Evolutionary conservation across 225 moss, liverwort and hornwort genomes (phyloP).

Genomic region (Marchantia polymorpha): DNA sequence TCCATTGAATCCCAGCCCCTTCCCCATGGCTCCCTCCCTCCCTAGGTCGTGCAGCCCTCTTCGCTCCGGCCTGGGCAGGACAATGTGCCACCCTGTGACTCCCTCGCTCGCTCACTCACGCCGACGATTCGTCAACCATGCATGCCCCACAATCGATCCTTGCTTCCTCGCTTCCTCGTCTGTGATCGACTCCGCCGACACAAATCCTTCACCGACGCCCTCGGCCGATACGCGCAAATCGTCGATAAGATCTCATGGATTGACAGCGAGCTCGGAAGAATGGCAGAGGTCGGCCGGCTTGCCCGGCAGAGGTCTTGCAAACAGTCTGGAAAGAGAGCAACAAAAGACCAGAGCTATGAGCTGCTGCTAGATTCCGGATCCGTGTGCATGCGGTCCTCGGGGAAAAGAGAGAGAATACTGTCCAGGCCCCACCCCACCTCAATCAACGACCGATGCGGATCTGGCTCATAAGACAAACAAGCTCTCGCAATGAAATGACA

Average conservation of each 20-base stretch:
- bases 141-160: neutral
- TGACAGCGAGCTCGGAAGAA: too few relatives aligned
- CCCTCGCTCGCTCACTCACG: too few relatives aligned
- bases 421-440: neutral
- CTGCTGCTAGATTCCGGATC: neutral
- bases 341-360: neutral
- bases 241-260: slow-evolving; percentile 11
- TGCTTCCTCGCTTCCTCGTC: neutral
- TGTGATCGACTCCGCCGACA: neutral
- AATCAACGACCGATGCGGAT: neutral
- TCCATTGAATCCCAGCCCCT: slow-evolving; percentile 24
- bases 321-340: neutral
- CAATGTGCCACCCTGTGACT: neutral
- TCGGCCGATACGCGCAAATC: neutral
- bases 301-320: neutral
- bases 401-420: too few relatives aligned
- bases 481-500: neutral
- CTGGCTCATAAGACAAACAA: neutral
- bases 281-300: neutral
- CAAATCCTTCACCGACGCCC: neutral
- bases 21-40: slow-evolving; percentile 33
- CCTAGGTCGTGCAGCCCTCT: neutral
- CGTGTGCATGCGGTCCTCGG: neutral
- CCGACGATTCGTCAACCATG: neutral
- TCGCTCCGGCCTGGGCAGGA: neutral